These are phyloP conservation scores for Citrus trifoliata DNA, from an alignment of 345 rosid species.

Conservation along the genomic window DNA sequence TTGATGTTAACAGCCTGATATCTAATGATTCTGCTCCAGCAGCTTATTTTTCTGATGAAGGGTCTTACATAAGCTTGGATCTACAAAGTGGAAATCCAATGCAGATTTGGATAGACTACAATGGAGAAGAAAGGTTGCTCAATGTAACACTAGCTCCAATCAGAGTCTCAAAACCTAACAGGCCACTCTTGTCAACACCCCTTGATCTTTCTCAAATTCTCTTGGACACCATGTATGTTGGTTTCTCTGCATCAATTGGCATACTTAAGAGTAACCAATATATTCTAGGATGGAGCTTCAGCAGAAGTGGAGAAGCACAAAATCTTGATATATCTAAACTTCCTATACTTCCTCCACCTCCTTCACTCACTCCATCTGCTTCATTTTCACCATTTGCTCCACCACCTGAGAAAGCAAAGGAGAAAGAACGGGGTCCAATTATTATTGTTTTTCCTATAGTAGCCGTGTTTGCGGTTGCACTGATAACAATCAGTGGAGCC, in stretches of 20 bases:
- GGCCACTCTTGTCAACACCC: slow-evolving; percentile 6
- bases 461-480: neutral
- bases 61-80: slow-evolving; percentile 22
- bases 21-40: slow-evolving; percentile 38
- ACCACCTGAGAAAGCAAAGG: neutral
- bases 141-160: slow-evolving; percentile 14
- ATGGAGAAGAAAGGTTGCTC: neutral
- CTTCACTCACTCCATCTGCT: neutral
- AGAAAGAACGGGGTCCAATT: slow-evolving; percentile 4
- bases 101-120: slow-evolving; percentile 15
- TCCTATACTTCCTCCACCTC: slow-evolving; percentile 19
- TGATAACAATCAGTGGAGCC: slow-evolving; percentile 19
- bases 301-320: slow-evolving; percentile 38
- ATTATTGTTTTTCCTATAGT: slow-evolving; percentile 19
- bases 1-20: slow-evolving; percentile 41
- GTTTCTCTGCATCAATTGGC: slow-evolving; percentile 54
- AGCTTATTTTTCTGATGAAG: slow-evolving; percentile 32
- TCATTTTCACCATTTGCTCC: no score
- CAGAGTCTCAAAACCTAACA: neutral
- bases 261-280: slow-evolving; percentile 34
- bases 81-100: slow-evolving; percentile 33
- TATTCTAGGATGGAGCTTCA: slow-evolving; percentile 68
- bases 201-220: slow-evolving; percentile 1
- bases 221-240: slow-evolving; percentile 33
- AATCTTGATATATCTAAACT: slow-evolving; percentile 43